These are phyloP conservation scores for Mayamaea pseudoterrestris DNA, from an alignment of 108 stramenopile genomes.

Conservation along the genomic window DNA sequence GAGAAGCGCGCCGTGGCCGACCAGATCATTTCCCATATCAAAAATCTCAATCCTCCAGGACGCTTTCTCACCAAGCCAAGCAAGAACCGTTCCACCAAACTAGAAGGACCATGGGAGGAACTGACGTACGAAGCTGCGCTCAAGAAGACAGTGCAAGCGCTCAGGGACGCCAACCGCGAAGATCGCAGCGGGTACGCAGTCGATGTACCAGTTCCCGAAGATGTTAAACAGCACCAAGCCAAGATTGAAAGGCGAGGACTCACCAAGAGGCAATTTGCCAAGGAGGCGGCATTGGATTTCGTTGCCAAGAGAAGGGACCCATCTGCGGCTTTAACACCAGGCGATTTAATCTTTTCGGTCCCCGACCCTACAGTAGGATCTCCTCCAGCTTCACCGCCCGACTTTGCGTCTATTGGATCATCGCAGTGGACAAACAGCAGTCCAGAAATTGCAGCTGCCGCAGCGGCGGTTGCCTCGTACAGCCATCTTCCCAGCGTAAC, in stretches of 20 bases:
- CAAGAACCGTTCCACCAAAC: slow-evolving; percentile 33
- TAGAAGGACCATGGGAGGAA: slow-evolving; percentile 66
- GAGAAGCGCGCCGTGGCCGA: slow-evolving; percentile 68
- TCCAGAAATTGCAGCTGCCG: too few species aligned
- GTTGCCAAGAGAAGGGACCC: too few species aligned
- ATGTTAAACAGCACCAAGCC: slow-evolving; percentile 36
- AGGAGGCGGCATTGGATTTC: too few species aligned
- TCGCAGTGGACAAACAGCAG: too few species aligned
- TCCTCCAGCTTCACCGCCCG: too few species aligned
- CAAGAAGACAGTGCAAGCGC: slow-evolving; percentile 68
- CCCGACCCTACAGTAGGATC: too few species aligned
- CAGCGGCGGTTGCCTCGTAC: too few species aligned
- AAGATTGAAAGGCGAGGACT: slow-evolving; percentile 26
- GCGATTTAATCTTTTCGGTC: too few species aligned
- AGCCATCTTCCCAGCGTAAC: too few species aligned
- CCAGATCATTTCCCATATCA: slow-evolving; percentile 60
- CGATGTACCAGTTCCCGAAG: slow-evolving; percentile 37
- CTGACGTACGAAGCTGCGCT: slow-evolving; percentile 35
- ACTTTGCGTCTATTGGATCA: too few species aligned
- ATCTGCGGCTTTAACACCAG: too few species aligned
- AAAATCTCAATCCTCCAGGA: slow-evolving; percentile 54
- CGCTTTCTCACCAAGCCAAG: slow-evolving; percentile 62
- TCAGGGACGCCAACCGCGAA: slow-evolving; percentile 65
- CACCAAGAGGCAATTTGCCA: slow-evolving; percentile 35
- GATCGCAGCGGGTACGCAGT: slow-evolving; percentile 64